These are phyloP conservation scores for Populus tomentosa DNA, from an alignment of 441 rosid genomes.

Conservation along the genomic window DNA sequence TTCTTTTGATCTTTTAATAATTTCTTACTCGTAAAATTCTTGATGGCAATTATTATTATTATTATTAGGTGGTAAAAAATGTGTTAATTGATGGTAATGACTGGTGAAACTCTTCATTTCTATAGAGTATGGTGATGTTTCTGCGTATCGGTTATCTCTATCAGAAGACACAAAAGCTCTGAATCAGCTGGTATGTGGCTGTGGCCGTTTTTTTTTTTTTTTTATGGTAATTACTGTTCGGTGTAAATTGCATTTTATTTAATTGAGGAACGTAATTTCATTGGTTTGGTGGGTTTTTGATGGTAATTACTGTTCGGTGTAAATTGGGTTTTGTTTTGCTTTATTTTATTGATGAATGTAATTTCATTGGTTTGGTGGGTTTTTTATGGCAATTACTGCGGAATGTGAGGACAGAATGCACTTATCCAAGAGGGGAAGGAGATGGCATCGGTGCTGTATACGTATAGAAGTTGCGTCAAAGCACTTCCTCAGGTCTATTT, in stretches of 20 bases:
- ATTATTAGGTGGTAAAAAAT: no score
- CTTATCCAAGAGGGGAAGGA: constrained; percentile 96
- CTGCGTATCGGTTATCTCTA: constrained; percentile 84
- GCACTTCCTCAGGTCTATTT: constrained; percentile 93
- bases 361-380: constrained; percentile 5
- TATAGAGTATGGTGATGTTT: constrained; percentile 89
- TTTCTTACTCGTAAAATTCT: background rate
- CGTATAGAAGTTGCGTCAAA: constrained; percentile 98
- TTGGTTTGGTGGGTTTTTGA: background rate
- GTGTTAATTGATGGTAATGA: background rate
- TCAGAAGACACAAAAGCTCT: constrained; percentile 99
- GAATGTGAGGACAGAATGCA: constrained; percentile 49
- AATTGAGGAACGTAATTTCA: background rate
- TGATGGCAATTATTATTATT: background rate
- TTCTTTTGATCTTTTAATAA: background rate
- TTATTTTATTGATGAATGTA: background rate
- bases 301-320: background rate
- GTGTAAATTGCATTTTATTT: no score
- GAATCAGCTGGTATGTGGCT: constrained; percentile 74
- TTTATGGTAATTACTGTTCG: no score
- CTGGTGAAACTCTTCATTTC: background rate
- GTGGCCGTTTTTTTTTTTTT: background rate
- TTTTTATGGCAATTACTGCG: constrained; percentile 17
- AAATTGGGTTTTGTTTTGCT: background rate
- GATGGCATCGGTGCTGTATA: constrained; percentile 94